Evolutionary conservation across 345 rosid genomes (phyloP).

Genomic region (Camelina laxa): DNA sequence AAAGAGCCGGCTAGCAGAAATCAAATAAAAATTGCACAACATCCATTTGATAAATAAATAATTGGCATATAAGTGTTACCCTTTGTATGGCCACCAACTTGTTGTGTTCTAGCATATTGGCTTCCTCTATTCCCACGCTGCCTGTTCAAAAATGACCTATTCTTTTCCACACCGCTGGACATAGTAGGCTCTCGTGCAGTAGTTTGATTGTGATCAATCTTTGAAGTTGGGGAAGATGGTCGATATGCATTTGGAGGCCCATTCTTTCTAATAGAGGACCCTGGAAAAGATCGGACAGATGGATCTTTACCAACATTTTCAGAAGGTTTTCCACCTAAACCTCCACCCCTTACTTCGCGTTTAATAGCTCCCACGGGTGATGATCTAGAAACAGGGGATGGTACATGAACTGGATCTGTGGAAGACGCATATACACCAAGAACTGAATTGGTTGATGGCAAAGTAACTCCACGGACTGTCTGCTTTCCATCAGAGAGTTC

Average conservation of each 20-base stretch:
- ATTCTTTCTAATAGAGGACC: slow-evolving; percentile 55
- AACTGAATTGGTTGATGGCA: slow-evolving; percentile 67
- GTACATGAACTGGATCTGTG: slow-evolving; percentile 92
- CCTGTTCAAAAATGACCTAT: slow-evolving; percentile 54
- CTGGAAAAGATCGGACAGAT: slow-evolving; percentile 52
- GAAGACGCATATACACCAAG: slow-evolving; percentile 88
- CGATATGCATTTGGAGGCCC: slow-evolving; percentile 61
- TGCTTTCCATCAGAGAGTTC: slow-evolving; percentile 29
- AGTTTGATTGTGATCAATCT: slow-evolving; percentile 59
- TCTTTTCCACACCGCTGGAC: slow-evolving; percentile 32
- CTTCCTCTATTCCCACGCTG: slow-evolving; percentile 48
- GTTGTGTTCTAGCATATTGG: slow-evolving; percentile 38
- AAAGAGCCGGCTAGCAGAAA: neutral
- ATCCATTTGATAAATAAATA: neutral
- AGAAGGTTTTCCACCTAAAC: slow-evolving; percentile 63
- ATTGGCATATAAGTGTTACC: slow-evolving; percentile 15
- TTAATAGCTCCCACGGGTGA: slow-evolving; percentile 82
- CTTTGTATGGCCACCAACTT: slow-evolving; percentile 32
- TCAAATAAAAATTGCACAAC: slow-evolving; percentile 9
- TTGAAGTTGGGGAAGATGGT: slow-evolving; percentile 56
- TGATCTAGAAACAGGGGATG: slow-evolving; percentile 86
- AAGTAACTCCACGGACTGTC: slow-evolving; percentile 22
- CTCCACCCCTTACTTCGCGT: slow-evolving; percentile 90
- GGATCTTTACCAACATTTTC: slow-evolving; percentile 59
- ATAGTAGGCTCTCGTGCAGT: slow-evolving; percentile 52